Evolutionary conservation across 441 rosid genomes (phyloP).

Genomic region (Erysimum pusillum): DNA sequence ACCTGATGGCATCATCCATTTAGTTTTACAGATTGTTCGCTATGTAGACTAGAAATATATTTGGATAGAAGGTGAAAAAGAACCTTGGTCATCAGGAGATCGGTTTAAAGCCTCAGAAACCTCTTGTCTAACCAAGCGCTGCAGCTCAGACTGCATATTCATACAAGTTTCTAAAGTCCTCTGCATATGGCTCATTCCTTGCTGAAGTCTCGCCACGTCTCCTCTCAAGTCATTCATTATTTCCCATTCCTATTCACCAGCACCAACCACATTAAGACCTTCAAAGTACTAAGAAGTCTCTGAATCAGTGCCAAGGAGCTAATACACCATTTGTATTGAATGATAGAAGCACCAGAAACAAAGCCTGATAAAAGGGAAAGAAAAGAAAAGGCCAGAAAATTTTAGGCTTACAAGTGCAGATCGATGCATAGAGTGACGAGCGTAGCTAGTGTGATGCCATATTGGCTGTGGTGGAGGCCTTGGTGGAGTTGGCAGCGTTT

Average conservation of each 20-base stretch:
- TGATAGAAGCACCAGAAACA: background rate
- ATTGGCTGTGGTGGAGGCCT: slow-evolving; percentile 77
- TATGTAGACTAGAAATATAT: slow-evolving; percentile 3
- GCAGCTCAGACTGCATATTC: slow-evolving; percentile 87
- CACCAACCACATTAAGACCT: slow-evolving; percentile 17
- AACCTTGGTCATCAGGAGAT: slow-evolving; percentile 66
- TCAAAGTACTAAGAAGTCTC: background rate
- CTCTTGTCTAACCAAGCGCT: slow-evolving; percentile 81
- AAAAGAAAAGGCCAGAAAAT: slow-evolving; percentile 1
- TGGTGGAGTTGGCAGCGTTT: slow-evolving; percentile 76
- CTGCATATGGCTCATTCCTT: slow-evolving; percentile 88
- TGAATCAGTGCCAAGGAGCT: background rate
- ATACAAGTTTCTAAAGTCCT: slow-evolving; percentile 85
- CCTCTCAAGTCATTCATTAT: slow-evolving; percentile 75
- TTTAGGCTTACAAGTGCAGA: slow-evolving; percentile 65
- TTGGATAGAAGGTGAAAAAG: background rate
- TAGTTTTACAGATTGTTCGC: slow-evolving; percentile 8
- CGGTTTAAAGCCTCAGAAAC: slow-evolving; percentile 85
- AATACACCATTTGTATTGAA: background rate
- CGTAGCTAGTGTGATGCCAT: slow-evolving; percentile 82
- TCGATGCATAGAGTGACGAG: slow-evolving; percentile 81
- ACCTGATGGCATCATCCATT: slow-evolving; percentile 45
- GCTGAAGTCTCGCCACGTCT: slow-evolving; percentile 80
- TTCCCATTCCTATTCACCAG: slow-evolving; percentile 68
- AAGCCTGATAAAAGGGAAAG: background rate